A percentile compares a stretch with the other conserved stretches of the same genome.
phyloP scores from a whole-genome alignment of 176 grass and related monocot genomes.

The Oryza officinalis region DNA sequence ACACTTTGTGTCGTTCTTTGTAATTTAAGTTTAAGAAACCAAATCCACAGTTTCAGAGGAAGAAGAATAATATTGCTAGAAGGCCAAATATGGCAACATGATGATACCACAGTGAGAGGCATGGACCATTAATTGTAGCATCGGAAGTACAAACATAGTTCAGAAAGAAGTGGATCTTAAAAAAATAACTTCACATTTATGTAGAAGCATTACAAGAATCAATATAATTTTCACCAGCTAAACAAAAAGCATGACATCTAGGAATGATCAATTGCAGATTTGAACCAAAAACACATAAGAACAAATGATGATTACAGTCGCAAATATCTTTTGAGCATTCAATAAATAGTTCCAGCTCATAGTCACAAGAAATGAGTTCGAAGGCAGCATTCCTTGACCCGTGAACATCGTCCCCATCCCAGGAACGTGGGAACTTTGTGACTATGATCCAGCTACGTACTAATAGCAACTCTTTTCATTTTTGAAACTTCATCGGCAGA shows the following conservation, averaged over 20 bases:
- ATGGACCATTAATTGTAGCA: background rate
- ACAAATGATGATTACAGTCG: background rate
- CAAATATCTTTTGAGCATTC: background rate
- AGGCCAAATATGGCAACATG: background rate
- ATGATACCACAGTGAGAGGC: background rate
- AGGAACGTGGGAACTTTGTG: no score
- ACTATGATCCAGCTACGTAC: background rate
- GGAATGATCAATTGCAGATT: background rate
- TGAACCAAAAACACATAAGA: background rate
- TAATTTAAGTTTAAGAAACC: background rate
- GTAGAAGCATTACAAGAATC: background rate
- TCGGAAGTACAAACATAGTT: conserved; percentile 6
- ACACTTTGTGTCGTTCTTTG: background rate
- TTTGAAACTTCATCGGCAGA: background rate
- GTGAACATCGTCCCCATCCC: no score
- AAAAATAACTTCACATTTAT: background rate
- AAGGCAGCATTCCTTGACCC: no score
- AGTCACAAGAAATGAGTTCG: no score
- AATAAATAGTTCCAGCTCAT: background rate
- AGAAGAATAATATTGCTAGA: background rate
- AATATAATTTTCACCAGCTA: background rate
- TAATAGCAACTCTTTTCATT: background rate
- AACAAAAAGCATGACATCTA: background rate
- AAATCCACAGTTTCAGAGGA: background rate
- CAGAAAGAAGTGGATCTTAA: background rate